These are phyloP conservation scores for Dictyostelium firmibasis DNA, from an alignment of 78 protist genomes.

Conservation along the genomic window DNA sequence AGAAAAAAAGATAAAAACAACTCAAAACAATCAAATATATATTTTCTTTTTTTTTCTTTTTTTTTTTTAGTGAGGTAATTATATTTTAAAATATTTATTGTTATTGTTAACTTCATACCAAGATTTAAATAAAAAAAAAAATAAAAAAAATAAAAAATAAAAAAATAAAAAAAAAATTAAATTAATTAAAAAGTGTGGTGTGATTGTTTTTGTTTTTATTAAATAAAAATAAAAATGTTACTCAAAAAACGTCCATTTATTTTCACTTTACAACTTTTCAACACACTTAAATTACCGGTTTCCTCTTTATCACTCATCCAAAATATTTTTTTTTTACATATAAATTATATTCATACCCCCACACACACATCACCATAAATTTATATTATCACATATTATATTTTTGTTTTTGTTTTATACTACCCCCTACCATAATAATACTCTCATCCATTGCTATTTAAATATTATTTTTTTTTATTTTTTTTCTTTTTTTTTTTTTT, in stretches of 20 bases:
- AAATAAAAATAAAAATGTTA: too few relatives aligned
- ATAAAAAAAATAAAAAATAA: too few relatives aligned
- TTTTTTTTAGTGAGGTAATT: not conserved
- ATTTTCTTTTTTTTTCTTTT: too few relatives aligned
- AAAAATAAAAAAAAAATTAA: too few relatives aligned
- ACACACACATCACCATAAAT: not conserved
- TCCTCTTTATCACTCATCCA: not conserved
- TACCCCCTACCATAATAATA: not conserved
- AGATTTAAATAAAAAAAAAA: too few relatives aligned
- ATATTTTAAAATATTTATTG: not conserved
- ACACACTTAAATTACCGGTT: too few relatives aligned
- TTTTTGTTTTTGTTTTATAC: not conserved
- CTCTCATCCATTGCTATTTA: not conserved
- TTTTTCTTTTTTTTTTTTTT: too few relatives aligned
- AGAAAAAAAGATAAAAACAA: too few relatives aligned
- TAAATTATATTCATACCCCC: not conserved
- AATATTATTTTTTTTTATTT: too few relatives aligned
- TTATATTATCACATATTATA: not conserved
- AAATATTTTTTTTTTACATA: too few relatives aligned
- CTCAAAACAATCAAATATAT: not conserved
- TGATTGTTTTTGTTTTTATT: not conserved
- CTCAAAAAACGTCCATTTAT: too few relatives aligned
- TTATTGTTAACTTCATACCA: not conserved
- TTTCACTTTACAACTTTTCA: not conserved
- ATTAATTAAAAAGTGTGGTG: not conserved